Conservation (phyloP, 2,329 filamentous ascomycete species). For the Ophiostoma australiae region DNA sequence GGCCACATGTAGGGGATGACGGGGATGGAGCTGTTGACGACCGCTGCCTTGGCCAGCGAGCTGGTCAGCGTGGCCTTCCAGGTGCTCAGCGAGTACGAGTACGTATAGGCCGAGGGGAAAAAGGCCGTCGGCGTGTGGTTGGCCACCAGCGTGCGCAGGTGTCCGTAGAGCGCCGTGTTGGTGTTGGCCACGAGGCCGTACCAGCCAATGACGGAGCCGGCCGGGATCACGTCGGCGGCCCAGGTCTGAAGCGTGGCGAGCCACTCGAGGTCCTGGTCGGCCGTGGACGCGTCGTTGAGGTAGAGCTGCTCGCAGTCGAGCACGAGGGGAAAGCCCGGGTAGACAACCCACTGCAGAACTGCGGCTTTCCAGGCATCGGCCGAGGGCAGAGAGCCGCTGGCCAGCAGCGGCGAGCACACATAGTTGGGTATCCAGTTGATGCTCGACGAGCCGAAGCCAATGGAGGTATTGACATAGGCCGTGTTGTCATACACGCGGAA, state of each 20-base stretch:
- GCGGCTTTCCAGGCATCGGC: conserved; percentile 17
- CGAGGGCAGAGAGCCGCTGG: conserved; percentile 1
- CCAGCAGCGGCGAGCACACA: conserved; percentile 15
- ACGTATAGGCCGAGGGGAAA: conserved; percentile 23
- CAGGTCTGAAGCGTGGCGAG: conserved; percentile 21
- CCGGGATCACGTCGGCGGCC: conserved; percentile 4
- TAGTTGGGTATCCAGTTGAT: conserved; percentile 26
- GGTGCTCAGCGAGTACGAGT: conserved; percentile 17
- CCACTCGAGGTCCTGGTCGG: conserved; percentile 17
- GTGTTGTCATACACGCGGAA: conserved; percentile 22
- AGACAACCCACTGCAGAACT: conserved; percentile 20
- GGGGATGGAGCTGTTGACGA: conserved; percentile 15
- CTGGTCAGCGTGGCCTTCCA: conserved; percentile 15
- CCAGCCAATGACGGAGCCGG: conserved; percentile 20
- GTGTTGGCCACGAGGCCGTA: conserved; percentile 19
- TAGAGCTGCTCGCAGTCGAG: conserved; percentile 25
- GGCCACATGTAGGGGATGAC: conserved; percentile 19
- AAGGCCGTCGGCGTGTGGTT: conserved; percentile 24
- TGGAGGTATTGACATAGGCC: conserved; percentile 22
- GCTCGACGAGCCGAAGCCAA: conserved; percentile 20
- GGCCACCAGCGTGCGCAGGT: conserved; percentile 21
- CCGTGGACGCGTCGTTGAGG: conserved; percentile 16
- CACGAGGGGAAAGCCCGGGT: conserved; percentile 23
- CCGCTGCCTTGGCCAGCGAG: neutral
- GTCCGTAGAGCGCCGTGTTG: conserved; percentile 18